Evolutionary conservation across 2,329 filamentous ascomycete species (phyloP).

Genomic region (Pyrenophora tritici-repentis): DNA sequence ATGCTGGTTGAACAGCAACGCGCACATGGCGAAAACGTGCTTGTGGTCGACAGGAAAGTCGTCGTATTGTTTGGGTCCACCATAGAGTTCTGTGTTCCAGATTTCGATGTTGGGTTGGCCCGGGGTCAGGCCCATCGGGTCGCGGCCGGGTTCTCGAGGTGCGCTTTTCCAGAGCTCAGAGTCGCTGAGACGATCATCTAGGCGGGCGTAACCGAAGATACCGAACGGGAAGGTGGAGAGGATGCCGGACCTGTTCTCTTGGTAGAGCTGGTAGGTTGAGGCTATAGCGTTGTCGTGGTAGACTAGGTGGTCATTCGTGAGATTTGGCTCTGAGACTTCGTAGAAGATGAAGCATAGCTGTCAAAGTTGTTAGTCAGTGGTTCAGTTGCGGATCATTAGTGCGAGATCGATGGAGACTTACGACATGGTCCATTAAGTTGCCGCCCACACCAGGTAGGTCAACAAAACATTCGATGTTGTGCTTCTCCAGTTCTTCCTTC

Average conservation of each 20-base stretch:
- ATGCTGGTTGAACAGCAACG: constrained; percentile 62
- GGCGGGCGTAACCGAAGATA: constrained; percentile 64
- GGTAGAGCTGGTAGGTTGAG: constrained; percentile 60
- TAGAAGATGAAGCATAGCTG: constrained; percentile 63
- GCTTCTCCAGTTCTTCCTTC: constrained; percentile 55
- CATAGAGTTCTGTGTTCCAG: constrained; percentile 67
- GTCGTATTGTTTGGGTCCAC: constrained; percentile 62
- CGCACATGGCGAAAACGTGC: constrained; percentile 63
- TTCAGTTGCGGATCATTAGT: constrained; percentile 45
- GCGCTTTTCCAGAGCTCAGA: constrained; percentile 61
- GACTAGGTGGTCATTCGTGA: constrained; percentile 61
- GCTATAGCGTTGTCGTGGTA: constrained; percentile 59
- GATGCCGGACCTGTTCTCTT: constrained; percentile 62
- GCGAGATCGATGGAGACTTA: constrained; percentile 54
- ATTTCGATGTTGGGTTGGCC: constrained; percentile 66
- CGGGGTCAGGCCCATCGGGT: constrained; percentile 65
- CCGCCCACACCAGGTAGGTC: constrained; percentile 66
- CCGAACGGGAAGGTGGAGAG: constrained; percentile 68
- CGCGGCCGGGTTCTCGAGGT: constrained; percentile 52
- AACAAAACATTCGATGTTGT: constrained; percentile 58
- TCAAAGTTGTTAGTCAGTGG: constrained; percentile 36
- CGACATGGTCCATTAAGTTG: constrained; percentile 68
- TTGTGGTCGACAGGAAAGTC: constrained; percentile 60
- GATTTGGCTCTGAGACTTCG: constrained; percentile 60
- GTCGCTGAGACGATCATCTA: constrained; percentile 63